phyloP scores from a whole-genome alignment of 345 rosid genomes.

The Citrus medica region DNA sequence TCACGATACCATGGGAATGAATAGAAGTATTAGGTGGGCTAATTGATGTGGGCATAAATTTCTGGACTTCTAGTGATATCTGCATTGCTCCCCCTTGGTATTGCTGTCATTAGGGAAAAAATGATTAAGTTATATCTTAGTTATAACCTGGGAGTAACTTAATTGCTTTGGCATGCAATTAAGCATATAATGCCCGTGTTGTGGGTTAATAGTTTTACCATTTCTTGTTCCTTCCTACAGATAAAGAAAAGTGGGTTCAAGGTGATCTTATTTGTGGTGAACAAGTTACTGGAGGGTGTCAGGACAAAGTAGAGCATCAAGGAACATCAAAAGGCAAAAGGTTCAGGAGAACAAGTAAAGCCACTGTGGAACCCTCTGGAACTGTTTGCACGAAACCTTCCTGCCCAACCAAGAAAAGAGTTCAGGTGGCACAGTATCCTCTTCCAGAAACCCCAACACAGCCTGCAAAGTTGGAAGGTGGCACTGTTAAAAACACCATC shows the following conservation, averaged over 20 bases:
- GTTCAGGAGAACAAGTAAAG: slow-evolving; percentile 20
- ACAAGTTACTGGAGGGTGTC: slow-evolving; percentile 13
- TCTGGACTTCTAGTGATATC: background rate
- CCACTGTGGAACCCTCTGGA: slow-evolving; percentile 20
- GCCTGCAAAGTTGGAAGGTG: slow-evolving; percentile 20
- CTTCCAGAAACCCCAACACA: slow-evolving; percentile 33
- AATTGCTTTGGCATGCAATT: background rate
- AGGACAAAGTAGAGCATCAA: slow-evolving; percentile 16
- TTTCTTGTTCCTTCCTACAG: slow-evolving; percentile 26
- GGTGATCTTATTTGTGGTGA: slow-evolving; percentile 12
- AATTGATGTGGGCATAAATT: background rate
- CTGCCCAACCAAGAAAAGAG: slow-evolving; percentile 82
- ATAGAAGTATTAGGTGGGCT: no score
- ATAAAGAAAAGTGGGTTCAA: slow-evolving; percentile 28
- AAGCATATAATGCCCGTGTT: background rate
- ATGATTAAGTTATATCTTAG: background rate
- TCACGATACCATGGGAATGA: no score
- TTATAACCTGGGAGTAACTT: background rate
- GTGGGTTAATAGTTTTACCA: background rate
- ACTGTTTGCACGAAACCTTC: slow-evolving; percentile 54
- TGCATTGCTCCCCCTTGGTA: background rate
- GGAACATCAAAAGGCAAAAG: slow-evolving; percentile 24
- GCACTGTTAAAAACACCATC: slow-evolving; percentile 11
- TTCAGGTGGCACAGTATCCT: slow-evolving; percentile 64
- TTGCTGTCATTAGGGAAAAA: background rate